Base-by-base conservation (phyloP, 139 green algal species). In the Tetraselmis striata region DNA sequence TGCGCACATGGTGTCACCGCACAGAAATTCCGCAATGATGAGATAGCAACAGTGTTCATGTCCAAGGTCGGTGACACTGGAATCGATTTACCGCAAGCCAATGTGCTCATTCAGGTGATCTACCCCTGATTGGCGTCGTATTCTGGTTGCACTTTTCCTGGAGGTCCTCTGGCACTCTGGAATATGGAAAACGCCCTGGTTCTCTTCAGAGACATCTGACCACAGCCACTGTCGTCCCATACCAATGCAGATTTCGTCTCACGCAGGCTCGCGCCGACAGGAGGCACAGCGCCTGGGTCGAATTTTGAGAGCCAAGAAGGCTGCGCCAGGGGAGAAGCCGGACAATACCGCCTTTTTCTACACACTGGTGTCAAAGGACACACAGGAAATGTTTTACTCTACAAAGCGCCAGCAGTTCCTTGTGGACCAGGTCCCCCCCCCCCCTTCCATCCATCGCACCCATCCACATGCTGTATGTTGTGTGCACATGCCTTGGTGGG, bases 291-390 rank as follows among this genome's bases (percentile, higher is more conserved):
- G 97, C 28, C 89, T 99, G 79, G 97, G 97, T 28, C 91, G 97
- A 78, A 99, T 99, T 88, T 89, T 99, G 75, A 83, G 97, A 0
- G 92, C 97, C 75, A 99, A 99, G 87, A 93, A 93, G 78, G 87
- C 83, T 28, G 86, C 88, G 84, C 79, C 87, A 77, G 89, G 82
- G 29, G 80, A 67, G 45, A 67, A 67, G 45, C 45, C 94, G 58
- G 92, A 98, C 84, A 99, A 93, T 84, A 97, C 98, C 85, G 96
- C 97, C 5, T 99, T 98, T 87, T 99, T 99, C 90, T 99, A 99
- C 93, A 97, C 96, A 27, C 92, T 99, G n/a, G 96, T 99, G 0
- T 95, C 92, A 77, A 95, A 86, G 59, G 95, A 99, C 89, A 98
- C 95, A 2, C 91, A 97, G 79, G 97, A 99, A 90, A 98, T 99